Base-by-base conservation (phyloP, 345 rosid species). In the Pugionium cornutum region DNA sequence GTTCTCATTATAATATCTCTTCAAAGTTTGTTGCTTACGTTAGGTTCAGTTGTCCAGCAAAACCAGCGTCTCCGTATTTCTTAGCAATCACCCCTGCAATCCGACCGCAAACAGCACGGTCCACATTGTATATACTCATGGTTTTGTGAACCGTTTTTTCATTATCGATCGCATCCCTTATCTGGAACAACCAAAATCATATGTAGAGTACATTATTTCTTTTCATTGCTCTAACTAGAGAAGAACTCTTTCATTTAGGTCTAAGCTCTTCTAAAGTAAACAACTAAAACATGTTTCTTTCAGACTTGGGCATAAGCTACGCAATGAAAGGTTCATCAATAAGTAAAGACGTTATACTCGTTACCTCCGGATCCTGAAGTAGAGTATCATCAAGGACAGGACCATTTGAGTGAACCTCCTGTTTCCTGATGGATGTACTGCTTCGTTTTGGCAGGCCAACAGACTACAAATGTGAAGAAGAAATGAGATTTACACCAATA, bases 31-130 rank as follows among this genome's bases (percentile, higher is more conserved):
- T 18, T 44, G 70, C 92, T 83, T 83, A 94, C 99, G 87, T 84
- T 53, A 94, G 77, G 80, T 94, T 94, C 73, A 94, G 79, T 77
- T 88, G 95, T 64, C 99, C 99, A 39, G 99, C 89, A 79, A 94
- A 94, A 61, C 97, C 96, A 62, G 89, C 77, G 80, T 94, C 97
- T 32, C 99, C 99, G 72, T 94, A 90, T 75, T 84, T 94, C 81
- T 86, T 90, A 3, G 99, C 99, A 73, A 90, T 67, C 43, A 70
- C 96, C 46, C 99, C 99, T 9, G 97, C 88, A 77, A 88, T 61
- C 64, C 97, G 88, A 64, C 99, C 96, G 68, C 97, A 78, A 72
- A 83, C 97, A 64, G 99, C 81, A 53, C 97, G 99, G 75, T 94
- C 96, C 70, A 94, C 88, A 62, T 94, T 94, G 89, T 69, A 82